Conservation (phyloP, 2,329 filamentous ascomycete species). For the Cyphellophora europaea region DNA sequence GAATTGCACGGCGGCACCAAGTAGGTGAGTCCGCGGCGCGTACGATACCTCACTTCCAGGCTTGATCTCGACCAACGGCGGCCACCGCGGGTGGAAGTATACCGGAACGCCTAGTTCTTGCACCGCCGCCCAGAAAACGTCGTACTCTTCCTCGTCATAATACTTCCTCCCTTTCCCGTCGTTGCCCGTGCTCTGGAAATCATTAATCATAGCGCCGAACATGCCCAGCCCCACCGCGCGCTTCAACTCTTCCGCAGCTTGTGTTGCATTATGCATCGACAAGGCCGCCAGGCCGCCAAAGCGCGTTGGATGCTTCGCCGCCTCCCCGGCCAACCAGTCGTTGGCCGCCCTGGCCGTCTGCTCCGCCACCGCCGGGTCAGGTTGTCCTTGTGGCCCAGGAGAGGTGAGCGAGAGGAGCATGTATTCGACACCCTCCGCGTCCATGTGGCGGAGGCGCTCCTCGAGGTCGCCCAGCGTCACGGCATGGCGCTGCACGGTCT, state of each 20-base stretch:
- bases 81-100: slow-evolving; percentile 15
- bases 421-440: slow-evolving; percentile 19
- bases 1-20: no score
- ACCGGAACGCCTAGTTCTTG: slow-evolving; percentile 12
- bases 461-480: slow-evolving; percentile 8
- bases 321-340: slow-evolving; percentile 15
- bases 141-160: slow-evolving; percentile 53
- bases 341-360: slow-evolving; percentile 16
- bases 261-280: slow-evolving; percentile 27
- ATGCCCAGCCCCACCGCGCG: slow-evolving; percentile 49
- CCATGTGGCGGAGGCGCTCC: slow-evolving; percentile 10
- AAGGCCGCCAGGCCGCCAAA: slow-evolving; percentile 35
- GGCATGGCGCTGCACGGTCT: no score
- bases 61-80: slow-evolving; percentile 41
- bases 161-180: slow-evolving; percentile 54
- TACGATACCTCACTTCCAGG: no score
- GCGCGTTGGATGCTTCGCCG: slow-evolving; percentile 26
- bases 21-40: no score
- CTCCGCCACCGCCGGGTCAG: slow-evolving; percentile 15
- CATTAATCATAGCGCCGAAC: slow-evolving; percentile 52
- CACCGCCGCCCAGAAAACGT: slow-evolving; percentile 25
- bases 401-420: slow-evolving; percentile 18
- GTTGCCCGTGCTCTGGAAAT: slow-evolving; percentile 50
- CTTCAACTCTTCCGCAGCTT: slow-evolving; percentile 27
- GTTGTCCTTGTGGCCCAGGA: slow-evolving; percentile 17